Evolutionary conservation across 805 yeast species (phyloP).

Genomic region (Candida sonorensis): DNA sequence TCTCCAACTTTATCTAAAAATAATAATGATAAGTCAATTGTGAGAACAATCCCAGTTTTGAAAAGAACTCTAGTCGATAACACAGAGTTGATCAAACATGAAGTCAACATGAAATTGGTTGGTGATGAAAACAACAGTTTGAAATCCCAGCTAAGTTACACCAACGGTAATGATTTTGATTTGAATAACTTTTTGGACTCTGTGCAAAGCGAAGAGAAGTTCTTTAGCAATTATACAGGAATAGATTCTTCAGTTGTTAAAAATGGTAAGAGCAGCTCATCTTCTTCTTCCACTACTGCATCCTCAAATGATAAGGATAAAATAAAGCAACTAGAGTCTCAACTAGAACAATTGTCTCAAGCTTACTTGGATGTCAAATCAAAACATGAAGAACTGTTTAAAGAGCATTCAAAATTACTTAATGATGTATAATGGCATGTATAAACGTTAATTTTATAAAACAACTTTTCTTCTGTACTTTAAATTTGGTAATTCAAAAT

Average conservation of each 20-base stretch:
- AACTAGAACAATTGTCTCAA: conserved; percentile 42
- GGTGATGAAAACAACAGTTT: conserved; percentile 9
- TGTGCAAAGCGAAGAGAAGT: conserved; percentile 45
- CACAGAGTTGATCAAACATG: conserved; percentile 35
- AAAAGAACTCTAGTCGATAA: conserved; percentile 50
- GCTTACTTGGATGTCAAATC: conserved; percentile 55
- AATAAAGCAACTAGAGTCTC: conserved; percentile 33
- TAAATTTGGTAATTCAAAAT: no score
- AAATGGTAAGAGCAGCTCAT: not conserved
- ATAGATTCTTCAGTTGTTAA: conserved; percentile 30
- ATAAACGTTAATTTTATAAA: no score
- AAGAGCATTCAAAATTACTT: conserved; percentile 39
- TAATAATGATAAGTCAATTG: conserved; percentile 20
- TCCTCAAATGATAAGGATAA: conserved; percentile 26
- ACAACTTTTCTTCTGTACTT: no score
- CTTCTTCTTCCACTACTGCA: conserved; percentile 3
- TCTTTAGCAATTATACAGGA: conserved; percentile 38
- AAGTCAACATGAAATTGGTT: conserved; percentile 32
- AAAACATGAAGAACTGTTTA: conserved; percentile 52
- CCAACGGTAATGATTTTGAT: conserved; percentile 22
- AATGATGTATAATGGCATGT: conserved; percentile 5
- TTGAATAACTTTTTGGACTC: conserved; percentile 43
- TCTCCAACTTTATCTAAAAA: conserved; percentile 10
- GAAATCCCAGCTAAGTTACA: no score
- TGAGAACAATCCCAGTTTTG: conserved; percentile 51